Base-by-base conservation (phyloP, 2,329 filamentous ascomycete genomes). In the Clonostachys sp. region DNA sequence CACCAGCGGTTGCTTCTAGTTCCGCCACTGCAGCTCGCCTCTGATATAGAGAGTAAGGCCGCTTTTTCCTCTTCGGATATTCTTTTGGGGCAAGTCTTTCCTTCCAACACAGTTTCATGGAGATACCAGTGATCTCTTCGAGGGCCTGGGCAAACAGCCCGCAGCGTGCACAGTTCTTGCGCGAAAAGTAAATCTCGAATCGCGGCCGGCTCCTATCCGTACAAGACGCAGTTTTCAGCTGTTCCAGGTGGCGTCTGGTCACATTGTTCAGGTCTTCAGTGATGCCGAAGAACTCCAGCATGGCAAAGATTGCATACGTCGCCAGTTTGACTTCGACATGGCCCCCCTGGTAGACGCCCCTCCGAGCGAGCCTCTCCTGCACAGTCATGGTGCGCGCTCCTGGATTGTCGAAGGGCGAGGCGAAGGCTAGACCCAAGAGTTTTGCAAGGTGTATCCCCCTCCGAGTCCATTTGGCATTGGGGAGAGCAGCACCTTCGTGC, bases 251-350 rank as follows among this genome's bases (percentile, higher is more conserved):
- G 1, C 46, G 42, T 7, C 45, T 33, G 1, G 51, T 54, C 7
- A 66, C 41, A 2, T 48, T 52, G 24, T 58, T 41, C 13, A 56
- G 45, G 42, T 58, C 49, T 17, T 46, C 48, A 2, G 58, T 51
- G 41, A 65, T 57, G 13, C 41, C 45, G 40, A 63, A 64, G 3
- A 46, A 47, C 2, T 47, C 45, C 1, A 71, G 53, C 0, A 69
- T 50, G 0, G 59, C 45, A 8, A 59, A 60, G 0, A 69, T 44
- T 0, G 61, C 62, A 17, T 67, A 61, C 0, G 62, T 56, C 0
- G 68, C 64, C 0, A 73, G 59, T 47, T 72, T 72, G 14, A 66
- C 65, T 48, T 73, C 69, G 1, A 67, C 63, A 18, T 73, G 70
- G 0, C 63, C 59, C 0, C 62, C 64, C 1, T 57, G 55, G 40